Conservation (phyloP, 768 basidiomycete genomes). For the Phlegmacium glaucopus region DNA sequence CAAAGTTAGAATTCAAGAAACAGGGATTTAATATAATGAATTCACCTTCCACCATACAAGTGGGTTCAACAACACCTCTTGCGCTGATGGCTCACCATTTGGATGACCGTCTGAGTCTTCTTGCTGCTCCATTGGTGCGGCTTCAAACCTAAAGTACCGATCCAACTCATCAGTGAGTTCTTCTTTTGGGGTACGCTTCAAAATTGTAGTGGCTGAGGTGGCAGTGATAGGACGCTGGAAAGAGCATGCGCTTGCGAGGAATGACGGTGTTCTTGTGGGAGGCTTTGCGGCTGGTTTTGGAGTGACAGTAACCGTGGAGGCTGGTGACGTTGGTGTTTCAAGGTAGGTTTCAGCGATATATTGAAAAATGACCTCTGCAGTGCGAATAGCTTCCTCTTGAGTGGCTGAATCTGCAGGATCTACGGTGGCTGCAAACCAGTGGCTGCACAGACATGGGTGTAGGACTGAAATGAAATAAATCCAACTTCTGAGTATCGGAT, state of each 20-base stretch:
- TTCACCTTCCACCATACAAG: no score
- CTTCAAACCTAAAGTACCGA: constrained; percentile 15
- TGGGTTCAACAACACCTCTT: no score
- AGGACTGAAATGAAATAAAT: constrained; percentile 12
- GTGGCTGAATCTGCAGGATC: neutral
- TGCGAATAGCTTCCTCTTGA: neutral
- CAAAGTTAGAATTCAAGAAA: no score
- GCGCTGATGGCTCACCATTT: no score
- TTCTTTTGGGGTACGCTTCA: neutral
- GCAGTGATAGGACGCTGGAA: neutral
- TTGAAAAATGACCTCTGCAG: neutral
- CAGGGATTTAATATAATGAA: no score
- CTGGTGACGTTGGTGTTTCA: neutral
- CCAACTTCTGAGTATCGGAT: neutral
- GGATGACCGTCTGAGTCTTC: no score
- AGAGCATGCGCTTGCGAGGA: neutral
- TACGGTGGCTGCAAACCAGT: constrained; percentile 13
- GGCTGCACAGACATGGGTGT: constrained; percentile 19
- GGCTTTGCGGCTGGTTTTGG: no score
- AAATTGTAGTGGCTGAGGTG: neutral
- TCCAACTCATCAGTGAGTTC: constrained; percentile 7
- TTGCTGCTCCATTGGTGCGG: neutral
- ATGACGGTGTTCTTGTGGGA: neutral
- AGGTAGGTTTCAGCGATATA: neutral
- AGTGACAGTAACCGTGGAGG: no score